These are phyloP conservation scores for Rhizopogon roseolus DNA, from an alignment of 768 basidiomycete genomes.

Conservation along the genomic window DNA sequence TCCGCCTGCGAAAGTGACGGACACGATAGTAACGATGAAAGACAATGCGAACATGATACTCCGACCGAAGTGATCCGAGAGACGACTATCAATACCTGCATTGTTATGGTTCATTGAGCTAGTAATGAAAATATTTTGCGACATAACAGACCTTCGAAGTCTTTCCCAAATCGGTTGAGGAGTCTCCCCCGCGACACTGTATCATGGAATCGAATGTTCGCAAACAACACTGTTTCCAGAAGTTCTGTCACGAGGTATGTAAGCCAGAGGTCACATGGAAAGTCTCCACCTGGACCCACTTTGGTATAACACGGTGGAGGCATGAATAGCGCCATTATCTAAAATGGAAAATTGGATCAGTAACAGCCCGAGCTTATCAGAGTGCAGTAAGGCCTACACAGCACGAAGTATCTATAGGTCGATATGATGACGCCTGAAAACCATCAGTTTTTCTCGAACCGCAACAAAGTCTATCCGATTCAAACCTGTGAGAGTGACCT, in stretches of 20 bases:
- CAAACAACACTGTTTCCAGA: slow-evolving; percentile 78
- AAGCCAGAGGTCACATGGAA: not conserved
- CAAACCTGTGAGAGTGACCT: slow-evolving; percentile 31
- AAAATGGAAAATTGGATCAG: slow-evolving; percentile 8
- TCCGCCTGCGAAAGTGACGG: slow-evolving; percentile 78
- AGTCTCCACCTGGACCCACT: slow-evolving; percentile 28
- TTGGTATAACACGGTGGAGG: slow-evolving; percentile 74
- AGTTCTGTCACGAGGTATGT: slow-evolving; percentile 34
- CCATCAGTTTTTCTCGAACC: slow-evolving; percentile 5
- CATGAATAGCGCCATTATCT: slow-evolving; percentile 78
- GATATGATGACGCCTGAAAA: slow-evolving; percentile 44
- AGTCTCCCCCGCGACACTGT: slow-evolving; percentile 83
- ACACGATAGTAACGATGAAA: slow-evolving; percentile 63
- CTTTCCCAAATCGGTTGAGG: slow-evolving; percentile 84
- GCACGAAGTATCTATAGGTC: slow-evolving; percentile 58
- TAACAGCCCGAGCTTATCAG: not conserved
- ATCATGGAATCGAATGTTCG: slow-evolving; percentile 90
- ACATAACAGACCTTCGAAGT: slow-evolving; percentile 59
- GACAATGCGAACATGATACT: slow-evolving; percentile 71
- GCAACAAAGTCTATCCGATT: not conserved
- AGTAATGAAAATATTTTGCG: not conserved
- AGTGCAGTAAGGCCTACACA: slow-evolving; percentile 46
- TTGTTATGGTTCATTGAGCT: slow-evolving; percentile 9
- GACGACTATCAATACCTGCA: slow-evolving; percentile 72
- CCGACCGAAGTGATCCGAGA: slow-evolving; percentile 83